A percentile compares a stretch with the other conserved stretches of the same genome.
phyloP scores from a whole-genome alignment of 2,329 filamentous ascomycete species.

The Aspergillus ustus region DNA sequence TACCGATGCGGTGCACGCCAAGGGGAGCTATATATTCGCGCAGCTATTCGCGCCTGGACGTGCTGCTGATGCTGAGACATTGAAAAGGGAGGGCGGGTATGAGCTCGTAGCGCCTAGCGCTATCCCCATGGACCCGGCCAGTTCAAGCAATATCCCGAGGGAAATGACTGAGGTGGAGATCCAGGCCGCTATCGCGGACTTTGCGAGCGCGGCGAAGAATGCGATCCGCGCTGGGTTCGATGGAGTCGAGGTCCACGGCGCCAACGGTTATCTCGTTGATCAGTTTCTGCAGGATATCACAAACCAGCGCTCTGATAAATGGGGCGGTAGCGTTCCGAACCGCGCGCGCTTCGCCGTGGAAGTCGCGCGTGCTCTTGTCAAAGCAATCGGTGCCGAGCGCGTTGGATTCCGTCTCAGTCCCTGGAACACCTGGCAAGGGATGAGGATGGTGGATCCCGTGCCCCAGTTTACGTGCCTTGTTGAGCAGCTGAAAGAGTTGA shows the following conservation, averaged over 20 bases:
- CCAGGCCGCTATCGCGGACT: slow-evolving; percentile 45
- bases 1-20: slow-evolving; percentile 66
- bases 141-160: slow-evolving; percentile 31
- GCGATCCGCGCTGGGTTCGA: slow-evolving; percentile 62
- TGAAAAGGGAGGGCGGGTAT: slow-evolving; percentile 18
- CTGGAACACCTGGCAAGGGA: slow-evolving; percentile 37
- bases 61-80: slow-evolving; percentile 47
- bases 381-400: slow-evolving; percentile 51
- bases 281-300: slow-evolving; percentile 54
- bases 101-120: slow-evolving; percentile 24
- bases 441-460: slow-evolving; percentile 64
- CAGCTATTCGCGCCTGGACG: slow-evolving; percentile 69
- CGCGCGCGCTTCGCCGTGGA: slow-evolving; percentile 60
- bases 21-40: slow-evolving; percentile 63
- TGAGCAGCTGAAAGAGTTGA: not conserved
- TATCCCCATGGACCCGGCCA: slow-evolving; percentile 19
- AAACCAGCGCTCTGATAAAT: slow-evolving; percentile 56
- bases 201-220: slow-evolving; percentile 52
- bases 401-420: slow-evolving; percentile 48
- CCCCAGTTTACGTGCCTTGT: slow-evolving; percentile 58
- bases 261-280: slow-evolving; percentile 57
- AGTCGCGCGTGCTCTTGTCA: slow-evolving; percentile 50
- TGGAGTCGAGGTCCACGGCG: slow-evolving; percentile 56
- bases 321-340: slow-evolving; percentile 57
- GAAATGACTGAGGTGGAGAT: slow-evolving; percentile 50